phyloP scores from a whole-genome alignment of 331 rosid species.

The Malus hybrid region DNA sequence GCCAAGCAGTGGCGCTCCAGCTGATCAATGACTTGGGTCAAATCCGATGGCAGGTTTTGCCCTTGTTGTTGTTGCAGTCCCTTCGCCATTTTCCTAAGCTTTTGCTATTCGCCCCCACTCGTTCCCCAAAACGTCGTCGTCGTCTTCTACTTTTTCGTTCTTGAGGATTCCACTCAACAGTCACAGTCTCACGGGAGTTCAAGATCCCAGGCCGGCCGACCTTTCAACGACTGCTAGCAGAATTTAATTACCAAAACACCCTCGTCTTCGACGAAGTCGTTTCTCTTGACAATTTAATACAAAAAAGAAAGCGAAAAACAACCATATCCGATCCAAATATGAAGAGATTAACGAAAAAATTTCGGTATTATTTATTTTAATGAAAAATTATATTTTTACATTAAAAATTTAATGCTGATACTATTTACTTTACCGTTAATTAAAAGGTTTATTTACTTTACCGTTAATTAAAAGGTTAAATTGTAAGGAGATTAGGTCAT shows the following conservation, averaged over 20 bases:
- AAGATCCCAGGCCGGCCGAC: neutral
- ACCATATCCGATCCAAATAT: neutral
- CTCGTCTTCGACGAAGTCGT: neutral
- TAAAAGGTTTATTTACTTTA: too few species aligned
- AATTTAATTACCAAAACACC: slow-evolving; percentile 12
- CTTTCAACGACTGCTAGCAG: neutral
- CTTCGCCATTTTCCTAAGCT: slow-evolving; percentile 49
- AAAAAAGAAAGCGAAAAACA: neutral
- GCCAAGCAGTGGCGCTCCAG: slow-evolving; percentile 96
- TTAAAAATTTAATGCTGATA: too few species aligned
- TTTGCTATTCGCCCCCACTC: neutral
- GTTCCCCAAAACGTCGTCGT: neutral
- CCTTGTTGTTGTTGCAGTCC: slow-evolving; percentile 49
- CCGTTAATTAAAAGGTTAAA: too few species aligned
- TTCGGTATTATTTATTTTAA: too few species aligned
- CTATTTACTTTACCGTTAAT: too few species aligned
- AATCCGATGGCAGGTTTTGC: slow-evolving; percentile 72
- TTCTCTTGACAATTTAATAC: neutral
- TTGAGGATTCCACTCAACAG: neutral
- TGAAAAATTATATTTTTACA: too few species aligned
- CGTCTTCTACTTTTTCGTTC: neutral
- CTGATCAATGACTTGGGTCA: slow-evolving; percentile 76
- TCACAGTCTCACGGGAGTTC: neutral
- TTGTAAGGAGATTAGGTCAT: too few species aligned
- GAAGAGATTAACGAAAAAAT: too few species aligned